Percentiles rank a stretch among this genome's conserved stretches.
phyloP scores from a whole-genome alignment of 2,329 filamentous ascomycete genomes.

The Monilinia fructigena region DNA sequence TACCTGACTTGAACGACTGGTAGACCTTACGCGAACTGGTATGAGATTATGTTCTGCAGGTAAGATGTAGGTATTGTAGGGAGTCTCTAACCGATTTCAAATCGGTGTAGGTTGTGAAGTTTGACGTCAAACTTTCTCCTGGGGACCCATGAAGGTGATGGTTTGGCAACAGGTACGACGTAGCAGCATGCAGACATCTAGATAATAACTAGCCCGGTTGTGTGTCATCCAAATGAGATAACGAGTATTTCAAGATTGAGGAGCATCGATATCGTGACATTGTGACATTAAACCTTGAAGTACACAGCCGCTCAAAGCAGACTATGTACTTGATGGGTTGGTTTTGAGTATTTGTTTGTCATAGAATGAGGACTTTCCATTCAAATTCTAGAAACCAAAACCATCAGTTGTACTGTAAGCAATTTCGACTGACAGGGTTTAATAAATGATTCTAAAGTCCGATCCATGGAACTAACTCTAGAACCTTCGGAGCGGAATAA shows the following conservation, averaged over 20 bases:
- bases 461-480: background rate
- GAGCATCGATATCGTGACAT: background rate
- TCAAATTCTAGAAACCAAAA: background rate
- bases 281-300: background rate
- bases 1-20: background rate
- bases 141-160: background rate
- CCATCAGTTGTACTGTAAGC: constrained; percentile 7
- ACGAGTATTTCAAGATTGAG: background rate
- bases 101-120: background rate
- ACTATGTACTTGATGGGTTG: no score
- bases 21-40: background rate
- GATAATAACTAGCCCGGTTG: background rate
- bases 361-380: background rate
- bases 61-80: background rate
- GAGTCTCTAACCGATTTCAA: background rate
- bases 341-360: background rate
- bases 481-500: background rate
- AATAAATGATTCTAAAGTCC: background rate
- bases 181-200: background rate
- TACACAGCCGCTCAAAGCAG: background rate
- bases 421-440: background rate
- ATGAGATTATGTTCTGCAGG: background rate
- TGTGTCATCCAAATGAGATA: background rate
- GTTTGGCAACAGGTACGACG: background rate
- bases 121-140: background rate